Evolutionary conservation across 2,329 filamentous ascomycete genomes (phyloP), one percentile per base, ranked within the genome.

Genomic region (Ophioceras dolichostomum): DNA sequence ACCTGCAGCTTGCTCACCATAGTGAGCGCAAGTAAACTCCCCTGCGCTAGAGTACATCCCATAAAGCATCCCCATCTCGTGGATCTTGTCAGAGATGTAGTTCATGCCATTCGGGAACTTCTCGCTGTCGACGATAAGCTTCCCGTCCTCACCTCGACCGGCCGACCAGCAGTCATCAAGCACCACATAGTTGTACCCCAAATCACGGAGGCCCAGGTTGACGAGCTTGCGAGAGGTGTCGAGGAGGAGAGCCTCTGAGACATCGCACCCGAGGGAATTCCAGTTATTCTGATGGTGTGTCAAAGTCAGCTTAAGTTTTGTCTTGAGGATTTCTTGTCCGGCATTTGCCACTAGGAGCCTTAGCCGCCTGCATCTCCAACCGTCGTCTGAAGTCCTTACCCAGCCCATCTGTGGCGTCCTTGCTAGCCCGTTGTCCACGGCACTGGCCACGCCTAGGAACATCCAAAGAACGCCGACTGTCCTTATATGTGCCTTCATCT

Each of bases 21-120:
- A 73, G 21, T 60, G 58, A 2, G 64, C 71, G 43, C 70, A 73
- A 2, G 68, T 73, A 43, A 54, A 56, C 32, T 53, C 56, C 9
- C 68, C 68, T 4, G 67, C 57, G 21, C 54, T 54, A 12, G 52
- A 54, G 43, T 62, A 62, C 42, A 61, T 58, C 12, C 59, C 59
- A 14, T 59, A 51, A 41, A 58, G 56, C 34, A 61, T 52, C 6
- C 57, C 56, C 38, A 54, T 44, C 5, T 42, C 44, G 36, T 62
- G 58, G 14, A 60, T 41, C 27, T 54, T 43, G 32, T 59, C 55
- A 6, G 57, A 52, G 3, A 61, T 43, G 28, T 50, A 42, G 30
- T 51, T 54, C 38, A 62, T 53, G 21, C 59, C 58, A 14, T 47
- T 49, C 10, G 59, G 59, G 31, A 59, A 62, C 45, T 59, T 60